These are phyloP conservation scores for Kwoniella mangroviensis DNA, from an alignment of 768 basidiomycete genomes.

Conservation along the genomic window DNA sequence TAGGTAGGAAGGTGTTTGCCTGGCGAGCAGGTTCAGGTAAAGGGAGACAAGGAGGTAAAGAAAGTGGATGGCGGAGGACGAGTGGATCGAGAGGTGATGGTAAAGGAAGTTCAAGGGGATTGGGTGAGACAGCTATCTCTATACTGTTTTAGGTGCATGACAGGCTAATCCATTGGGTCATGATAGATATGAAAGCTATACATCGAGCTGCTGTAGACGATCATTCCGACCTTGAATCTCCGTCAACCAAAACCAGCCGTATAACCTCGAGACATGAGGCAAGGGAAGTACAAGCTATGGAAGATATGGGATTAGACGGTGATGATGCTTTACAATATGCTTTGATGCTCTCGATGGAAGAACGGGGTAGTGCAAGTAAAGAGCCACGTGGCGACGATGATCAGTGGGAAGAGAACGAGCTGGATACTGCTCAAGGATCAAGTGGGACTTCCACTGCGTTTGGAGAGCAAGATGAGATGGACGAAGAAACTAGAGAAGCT, in stretches of 20 bases:
- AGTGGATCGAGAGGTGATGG: slow-evolving; percentile 29
- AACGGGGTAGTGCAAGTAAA: slow-evolving; percentile 4
- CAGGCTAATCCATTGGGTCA: neutral
- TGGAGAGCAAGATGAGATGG: slow-evolving; percentile 13
- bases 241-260: neutral
- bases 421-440: neutral
- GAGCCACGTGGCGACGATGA: neutral
- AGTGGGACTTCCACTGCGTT: neutral
- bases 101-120: slow-evolving; percentile 23
- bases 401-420: slow-evolving; percentile 16
- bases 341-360: slow-evolving; percentile 53
- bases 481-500: slow-evolving; percentile 30
- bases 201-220: slow-evolving; percentile 41
- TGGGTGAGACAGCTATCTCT: slow-evolving; percentile 19
- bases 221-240: slow-evolving; percentile 30
- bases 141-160: neutral
- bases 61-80: slow-evolving; percentile 32
- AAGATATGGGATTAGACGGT: slow-evolving; percentile 47
- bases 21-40: slow-evolving; percentile 53
- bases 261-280: slow-evolving; percentile 25
- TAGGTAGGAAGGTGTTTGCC: slow-evolving; percentile 48
- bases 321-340: slow-evolving; percentile 56
- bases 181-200: slow-evolving; percentile 43
- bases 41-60: slow-evolving; percentile 37
- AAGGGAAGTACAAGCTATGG: slow-evolving; percentile 39